Evolutionary conservation across 768 basidiomycete species (phyloP), one percentile per base, ranked within the genome.

Genomic region (Amanita rimosa): DNA sequence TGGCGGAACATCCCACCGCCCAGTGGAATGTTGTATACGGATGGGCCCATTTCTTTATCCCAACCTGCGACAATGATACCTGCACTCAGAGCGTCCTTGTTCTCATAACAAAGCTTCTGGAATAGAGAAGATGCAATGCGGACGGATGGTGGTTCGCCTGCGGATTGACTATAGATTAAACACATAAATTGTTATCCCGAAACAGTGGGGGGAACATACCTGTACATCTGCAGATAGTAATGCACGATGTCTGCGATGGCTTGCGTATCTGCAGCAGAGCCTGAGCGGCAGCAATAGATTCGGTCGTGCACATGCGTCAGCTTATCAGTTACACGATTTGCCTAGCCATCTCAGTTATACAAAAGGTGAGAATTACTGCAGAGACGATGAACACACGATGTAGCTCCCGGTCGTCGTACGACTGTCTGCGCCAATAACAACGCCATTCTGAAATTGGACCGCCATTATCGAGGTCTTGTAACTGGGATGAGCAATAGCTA

Each of bases 41-140:
- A 87, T 1, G 94, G 88, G 14, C 96, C 95, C 33, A 65, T 69
- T 54, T 91, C 83, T 59, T 81, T 83, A 66, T 99, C 96, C 94
- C 95, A 99, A 0, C 96, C 96, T 9, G 87, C 96, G 17, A 97
- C 92, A 58, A 99, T 98, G 64, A 99, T 97, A 17, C 95, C 94
- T 2, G 96, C 96, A 29, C 75, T 79, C 36, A 98, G 65, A 1
- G 58, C 64, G 61, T 93, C 93, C 70, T 99, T 99, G 74, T 96
- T 97, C 36, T 83, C 74, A 62, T 99, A 99, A 66, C 91, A 94
- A 35, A 97, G 53, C 47, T 73, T 76, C 63, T 98, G 85, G 69
- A 99, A 93, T 49, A 86, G 51, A 2, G 80, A 76, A 0, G 94
- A 91, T 0, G 92, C 85, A 14, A 78, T 76, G 54, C 84, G 79